Evolutionary conservation across 495 filamentous ascomycete species (phyloP).

Genomic region (Massariosphaeria phaeospora): DNA sequence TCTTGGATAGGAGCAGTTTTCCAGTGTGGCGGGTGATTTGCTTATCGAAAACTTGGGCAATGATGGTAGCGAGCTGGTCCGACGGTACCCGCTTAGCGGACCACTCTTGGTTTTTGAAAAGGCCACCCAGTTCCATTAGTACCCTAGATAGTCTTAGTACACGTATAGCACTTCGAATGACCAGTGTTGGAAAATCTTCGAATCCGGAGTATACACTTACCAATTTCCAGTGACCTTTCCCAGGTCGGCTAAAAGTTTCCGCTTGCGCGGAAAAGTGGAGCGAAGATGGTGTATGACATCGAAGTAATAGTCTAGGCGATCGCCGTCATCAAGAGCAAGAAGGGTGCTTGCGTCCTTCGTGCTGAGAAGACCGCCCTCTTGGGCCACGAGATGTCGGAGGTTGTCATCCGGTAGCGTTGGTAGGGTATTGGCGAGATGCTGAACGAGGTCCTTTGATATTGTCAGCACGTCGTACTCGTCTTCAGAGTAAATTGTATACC

Average conservation of each 20-base stretch:
- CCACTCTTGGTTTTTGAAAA: conserved; percentile 57
- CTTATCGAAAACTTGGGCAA: conserved; percentile 57
- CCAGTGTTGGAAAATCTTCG: no score
- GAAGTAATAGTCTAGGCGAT: conserved; percentile 76
- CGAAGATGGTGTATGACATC: conserved; percentile 51
- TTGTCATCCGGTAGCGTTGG: conserved; percentile 68
- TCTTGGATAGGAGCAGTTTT: conserved; percentile 62
- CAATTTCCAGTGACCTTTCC: conserved; percentile 32
- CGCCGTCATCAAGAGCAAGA: conserved; percentile 70
- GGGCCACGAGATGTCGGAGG: conserved; percentile 51
- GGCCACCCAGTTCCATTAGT: conserved; percentile 81
- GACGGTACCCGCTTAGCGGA: conserved; percentile 53
- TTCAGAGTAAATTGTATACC: conserved; percentile 27
- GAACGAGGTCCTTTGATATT: conserved; percentile 52
- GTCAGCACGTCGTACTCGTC: not conserved
- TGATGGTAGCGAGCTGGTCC: conserved; percentile 58
- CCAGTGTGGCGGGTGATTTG: conserved; percentile 65
- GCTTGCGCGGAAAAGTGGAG: conserved; percentile 31
- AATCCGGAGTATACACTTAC: conserved; percentile 38
- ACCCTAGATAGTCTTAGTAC: conserved; percentile 56
- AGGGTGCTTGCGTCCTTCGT: conserved; percentile 86
- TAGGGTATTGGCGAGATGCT: conserved; percentile 53
- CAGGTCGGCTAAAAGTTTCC: not conserved
- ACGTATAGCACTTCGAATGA: no score
- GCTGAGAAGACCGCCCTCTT: conserved; percentile 55